Evolutionary conservation across 2,329 filamentous ascomycete genomes (phyloP), one percentile per base, ranked within the genome.

Genomic region (Periconia macrospinosa): DNA sequence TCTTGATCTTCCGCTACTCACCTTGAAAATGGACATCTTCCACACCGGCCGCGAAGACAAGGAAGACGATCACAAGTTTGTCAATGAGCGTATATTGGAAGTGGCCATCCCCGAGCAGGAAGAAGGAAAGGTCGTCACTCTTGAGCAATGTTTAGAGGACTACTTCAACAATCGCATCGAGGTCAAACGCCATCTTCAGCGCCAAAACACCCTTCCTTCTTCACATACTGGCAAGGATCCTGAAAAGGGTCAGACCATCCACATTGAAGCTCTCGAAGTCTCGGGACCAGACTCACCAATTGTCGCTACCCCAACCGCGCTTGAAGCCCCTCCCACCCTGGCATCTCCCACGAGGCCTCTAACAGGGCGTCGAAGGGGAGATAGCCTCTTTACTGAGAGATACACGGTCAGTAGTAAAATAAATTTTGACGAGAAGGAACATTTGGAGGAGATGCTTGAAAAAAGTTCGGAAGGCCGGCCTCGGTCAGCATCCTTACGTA

Each of bases 111-210:
- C 91, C 0, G 87, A 90, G 47, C 82, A 86, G 6, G 67, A 75
- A 11, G 85, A 89, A 44, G 87, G 86, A 20, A 86, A 85, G 54
- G 81, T 83, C 2, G 82, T 97, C 56, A 92, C 88, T 27, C 77
- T 99, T 18, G 94, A 97, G 73, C 90, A 95, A 61, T 97, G 93
- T 63, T 76, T 99, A 17, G 92, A 97, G 70, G 87, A 89, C 49
- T 97, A 97, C 68, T 97, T 97, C 81, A 97, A 97, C 74, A 92
- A 92, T 53, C 84, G 86, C 52, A 91, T 99, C 49, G 92, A 97
- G 66, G 92, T 99, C 2, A 87, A 89, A 60, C 83, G 93, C 49
- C 89, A 93, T 65, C 69, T 89, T 40, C 82, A 86, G 61, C 79
- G 86, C 17, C 80, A 81, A 23, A 83, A 83, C 53, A 88, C 86